Evolutionary conservation across 1,139 yeast species (phyloP).

Genomic region (Hanseniaspora uvarum): DNA sequence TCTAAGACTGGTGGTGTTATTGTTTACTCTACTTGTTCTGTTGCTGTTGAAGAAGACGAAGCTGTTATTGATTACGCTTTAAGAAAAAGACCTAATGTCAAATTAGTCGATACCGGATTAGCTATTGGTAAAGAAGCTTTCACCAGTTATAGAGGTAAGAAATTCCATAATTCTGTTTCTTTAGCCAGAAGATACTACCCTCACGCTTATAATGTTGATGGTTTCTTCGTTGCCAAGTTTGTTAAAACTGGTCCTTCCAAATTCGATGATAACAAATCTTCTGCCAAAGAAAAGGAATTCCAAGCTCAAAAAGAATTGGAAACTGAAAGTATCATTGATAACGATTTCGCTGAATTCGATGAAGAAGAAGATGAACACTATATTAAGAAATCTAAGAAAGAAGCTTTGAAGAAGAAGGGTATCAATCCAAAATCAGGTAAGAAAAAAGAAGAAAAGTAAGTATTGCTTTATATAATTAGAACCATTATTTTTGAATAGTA

Average conservation of each 20-base stretch:
- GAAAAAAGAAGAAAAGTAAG: constrained; percentile 25
- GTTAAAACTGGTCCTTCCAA: constrained; percentile 82
- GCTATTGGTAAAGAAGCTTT: constrained; percentile 94
- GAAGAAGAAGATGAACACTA: constrained; percentile 64
- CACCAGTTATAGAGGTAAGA: constrained; percentile 85
- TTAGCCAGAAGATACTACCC: constrained; percentile 95
- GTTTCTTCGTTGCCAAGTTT: constrained; percentile 94
- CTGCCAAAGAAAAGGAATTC: constrained; percentile 78
- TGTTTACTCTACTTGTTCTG: constrained; percentile 96
- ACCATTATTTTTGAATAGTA: constrained; percentile 4
- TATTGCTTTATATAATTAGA: not conserved
- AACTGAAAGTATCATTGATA: constrained; percentile 72
- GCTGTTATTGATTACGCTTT: constrained; percentile 97
- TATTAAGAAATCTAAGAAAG: constrained; percentile 64
- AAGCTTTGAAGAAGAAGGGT: constrained; percentile 69
- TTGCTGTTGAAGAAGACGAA: constrained; percentile 96
- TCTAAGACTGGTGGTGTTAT: constrained; percentile 88
- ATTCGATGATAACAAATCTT: constrained; percentile 73
- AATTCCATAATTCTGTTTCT: constrained; percentile 63
- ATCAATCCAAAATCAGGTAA: constrained; percentile 50
- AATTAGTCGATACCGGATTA: constrained; percentile 86
- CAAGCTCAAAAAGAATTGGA: constrained; percentile 62
- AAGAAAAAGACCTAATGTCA: constrained; percentile 91
- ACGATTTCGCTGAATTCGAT: constrained; percentile 75
- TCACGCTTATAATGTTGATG: constrained; percentile 96